A percentile compares a stretch with the other conserved stretches of the same genome.
Evolutionary conservation across 2,329 filamentous ascomycete genomes (phyloP).

Genomic region (Hymenoscyphus fraxineus): DNA sequence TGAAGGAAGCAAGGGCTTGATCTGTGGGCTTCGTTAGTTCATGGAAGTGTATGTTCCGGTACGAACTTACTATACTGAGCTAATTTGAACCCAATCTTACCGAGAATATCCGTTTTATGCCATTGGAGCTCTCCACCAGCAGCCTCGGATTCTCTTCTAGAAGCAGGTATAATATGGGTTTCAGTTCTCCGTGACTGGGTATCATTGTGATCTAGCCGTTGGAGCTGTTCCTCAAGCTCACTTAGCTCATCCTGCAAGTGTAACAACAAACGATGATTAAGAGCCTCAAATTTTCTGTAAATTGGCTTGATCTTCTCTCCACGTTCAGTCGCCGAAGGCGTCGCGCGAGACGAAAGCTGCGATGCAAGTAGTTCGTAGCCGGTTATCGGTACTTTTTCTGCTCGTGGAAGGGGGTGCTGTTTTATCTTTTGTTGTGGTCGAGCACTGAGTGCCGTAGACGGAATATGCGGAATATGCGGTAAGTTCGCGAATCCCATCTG

Average conservation of each 20-base stretch:
- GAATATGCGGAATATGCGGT: slow-evolving; percentile 36
- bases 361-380: slow-evolving; percentile 63
- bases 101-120: slow-evolving; percentile 57
- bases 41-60: neutral
- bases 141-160: slow-evolving; percentile 50
- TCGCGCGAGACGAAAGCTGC: slow-evolving; percentile 41
- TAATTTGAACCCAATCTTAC: slow-evolving; percentile 61
- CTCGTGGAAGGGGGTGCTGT: slow-evolving; percentile 30
- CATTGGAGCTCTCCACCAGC: slow-evolving; percentile 55
- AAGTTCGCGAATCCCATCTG: slow-evolving; percentile 36
- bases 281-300: slow-evolving; percentile 75
- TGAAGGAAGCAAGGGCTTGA: slow-evolving; percentile 57
- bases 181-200: slow-evolving; percentile 39
- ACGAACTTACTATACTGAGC: slow-evolving; percentile 59
- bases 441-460: slow-evolving; percentile 38
- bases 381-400: slow-evolving; percentile 44
- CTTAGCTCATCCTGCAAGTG: slow-evolving; percentile 82
- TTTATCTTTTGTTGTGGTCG: slow-evolving; percentile 34
- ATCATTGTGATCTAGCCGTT: slow-evolving; percentile 59
- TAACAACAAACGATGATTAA: slow-evolving; percentile 79
- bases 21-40: slow-evolving; percentile 38
- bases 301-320: slow-evolving; percentile 49
- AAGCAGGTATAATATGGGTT: slow-evolving; percentile 50
- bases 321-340: slow-evolving; percentile 20
- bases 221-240: slow-evolving; percentile 76